Base-by-base conservation (phyloP, 202 grass and related monocot genomes). In the Brachypodium distachyon region DNA sequence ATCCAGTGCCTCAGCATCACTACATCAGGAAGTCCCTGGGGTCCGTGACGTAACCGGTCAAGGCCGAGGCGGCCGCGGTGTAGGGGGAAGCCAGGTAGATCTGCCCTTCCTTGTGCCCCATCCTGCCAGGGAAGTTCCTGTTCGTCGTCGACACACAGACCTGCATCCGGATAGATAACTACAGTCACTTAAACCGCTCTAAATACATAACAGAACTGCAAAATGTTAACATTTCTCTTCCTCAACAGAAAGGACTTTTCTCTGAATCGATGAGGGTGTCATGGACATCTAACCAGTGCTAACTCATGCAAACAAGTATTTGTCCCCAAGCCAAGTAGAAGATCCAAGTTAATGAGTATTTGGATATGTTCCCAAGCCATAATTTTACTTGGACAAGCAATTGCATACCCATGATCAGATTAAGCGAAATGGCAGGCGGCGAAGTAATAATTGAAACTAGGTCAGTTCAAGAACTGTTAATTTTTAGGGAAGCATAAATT, bases 111-210 rank as follows among this genome's bases (percentile, higher is more conserved):
- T 98, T 92, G 61, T 98, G 89, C 11, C 91, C 95, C 95, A 98
- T 98, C 77, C 95, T 94, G 71, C 95, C 95, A 0, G 91, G 95
- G 82, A 98, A 98, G 61, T 98, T 98, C 61, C 95, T 88, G 70
- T 98, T 98, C 38, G 95, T 98, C 18, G 95, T 98, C 19, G 91
- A 92, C 51, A 98, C 95, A n/a, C 91, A 98, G 25, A 98, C 86
- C 95, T 98, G 79, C 73, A 75, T 13, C n/a, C 73, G 55, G 33
- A 74, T 32, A 41, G 61, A 67, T 38, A 3, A 59, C 29, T 60
- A 12, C 25, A 28, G 37, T 83, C 27, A 54, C 19, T 31, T 52
- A 28, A 74, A 31, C 42, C 16, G 13, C 6, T 18, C 52, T 7
- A 56, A 56, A 56, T 56, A 59, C 8, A 4, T 32, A 22, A 19